These are phyloP conservation scores for Pythium utonaiense DNA, from an alignment of 352 stramenopile genomes.

Conservation along the genomic window DNA sequence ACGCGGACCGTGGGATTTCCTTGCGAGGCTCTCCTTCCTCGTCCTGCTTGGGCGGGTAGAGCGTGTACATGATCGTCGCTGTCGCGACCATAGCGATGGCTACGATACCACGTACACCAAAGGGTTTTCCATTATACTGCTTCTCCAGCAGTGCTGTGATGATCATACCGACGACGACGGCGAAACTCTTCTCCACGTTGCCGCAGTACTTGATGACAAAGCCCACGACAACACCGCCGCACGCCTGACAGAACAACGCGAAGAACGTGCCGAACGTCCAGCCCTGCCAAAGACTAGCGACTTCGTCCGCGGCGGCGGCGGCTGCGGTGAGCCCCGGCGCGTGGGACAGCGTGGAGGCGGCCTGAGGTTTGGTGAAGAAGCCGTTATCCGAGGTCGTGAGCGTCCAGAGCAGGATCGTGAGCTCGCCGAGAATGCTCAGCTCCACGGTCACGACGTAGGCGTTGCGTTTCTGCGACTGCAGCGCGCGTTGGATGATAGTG, in stretches of 20 bases:
- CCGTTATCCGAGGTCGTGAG: conserved; percentile 34
- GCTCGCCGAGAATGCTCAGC: conserved; percentile 63
- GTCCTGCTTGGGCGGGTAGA: conserved; percentile 43
- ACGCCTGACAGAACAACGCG: conserved; percentile 64
- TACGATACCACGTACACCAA: conserved; percentile 47
- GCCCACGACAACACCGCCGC: conserved; percentile 67
- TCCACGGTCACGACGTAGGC: conserved; percentile 82
- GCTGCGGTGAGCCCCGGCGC: neutral
- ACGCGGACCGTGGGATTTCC: conserved; percentile 3
- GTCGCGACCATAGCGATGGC: conserved; percentile 60
- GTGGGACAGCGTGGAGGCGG: neutral
- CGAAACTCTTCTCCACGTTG: conserved; percentile 84
- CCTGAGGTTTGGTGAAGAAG: conserved; percentile 20
- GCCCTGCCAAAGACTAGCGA: conserved; percentile 49
- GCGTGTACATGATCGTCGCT: conserved; percentile 68
- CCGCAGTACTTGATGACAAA: conserved; percentile 86
- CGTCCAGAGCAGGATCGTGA: conserved; percentile 54
- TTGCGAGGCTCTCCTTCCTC: conserved; percentile 15
- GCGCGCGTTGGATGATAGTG: conserved; percentile 71
- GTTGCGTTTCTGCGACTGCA: conserved; percentile 69
- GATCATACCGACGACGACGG: conserved; percentile 75
- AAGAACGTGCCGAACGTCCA: conserved; percentile 65
- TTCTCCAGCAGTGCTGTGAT: conserved; percentile 72
- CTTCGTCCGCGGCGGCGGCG: conserved; percentile 1
- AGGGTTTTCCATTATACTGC: conserved; percentile 67